Base-by-base conservation (phyloP, 768 basidiomycete genomes). In the Calocera viscosa region DNA sequence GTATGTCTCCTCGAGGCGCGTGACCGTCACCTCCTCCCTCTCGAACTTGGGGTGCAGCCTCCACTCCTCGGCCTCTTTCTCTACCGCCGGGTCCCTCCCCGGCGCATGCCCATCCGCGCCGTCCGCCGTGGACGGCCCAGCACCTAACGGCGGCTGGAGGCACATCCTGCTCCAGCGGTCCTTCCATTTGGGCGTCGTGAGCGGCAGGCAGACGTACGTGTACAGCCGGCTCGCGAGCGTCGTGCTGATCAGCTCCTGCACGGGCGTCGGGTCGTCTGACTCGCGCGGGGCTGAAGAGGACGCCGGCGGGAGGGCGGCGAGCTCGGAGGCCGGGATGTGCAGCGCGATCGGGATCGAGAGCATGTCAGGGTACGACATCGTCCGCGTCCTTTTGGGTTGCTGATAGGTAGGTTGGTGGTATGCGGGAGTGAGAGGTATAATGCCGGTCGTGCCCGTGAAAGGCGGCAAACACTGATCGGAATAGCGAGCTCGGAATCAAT, bases 131-230 rank as follows among this genome's bases (percentile, higher is more conserved):
- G 53, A 60, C 30, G 53, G 26, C 24, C 26, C 26, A 38, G 34
- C 24, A 41, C 64, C n/a, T 60, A 60, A 26, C 16, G 53, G 53
- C 19, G 24, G 26, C 30, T 60, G 53, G 14, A 92, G 78, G 76
- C 96, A 99, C 84, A 98, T 91, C 65, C 85, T 79, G 70, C 83
- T 81, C 95, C 96, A 99, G 66, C 96, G 80, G 69, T 84, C 80
- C 72, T 84, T 85, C 96, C 96, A 99, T 53, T 82, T 83, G 19
- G 82, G 81, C 66, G 89, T 95, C 26, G 94, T 93, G n/a, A 97
- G 80, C n/a, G 93, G 93, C 19, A 94, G 75, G 72, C 86, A 89
- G 43, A 92, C 80, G 0, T 80, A 74, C 65, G 90, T 86, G 73
- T 93, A 97, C 22, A 60, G 53, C 10, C 53, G 24, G 53, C 53